These are phyloP conservation scores for Exophiala bonariae DNA, from an alignment of 2,329 filamentous ascomycete species.

Conservation along the genomic window DNA sequence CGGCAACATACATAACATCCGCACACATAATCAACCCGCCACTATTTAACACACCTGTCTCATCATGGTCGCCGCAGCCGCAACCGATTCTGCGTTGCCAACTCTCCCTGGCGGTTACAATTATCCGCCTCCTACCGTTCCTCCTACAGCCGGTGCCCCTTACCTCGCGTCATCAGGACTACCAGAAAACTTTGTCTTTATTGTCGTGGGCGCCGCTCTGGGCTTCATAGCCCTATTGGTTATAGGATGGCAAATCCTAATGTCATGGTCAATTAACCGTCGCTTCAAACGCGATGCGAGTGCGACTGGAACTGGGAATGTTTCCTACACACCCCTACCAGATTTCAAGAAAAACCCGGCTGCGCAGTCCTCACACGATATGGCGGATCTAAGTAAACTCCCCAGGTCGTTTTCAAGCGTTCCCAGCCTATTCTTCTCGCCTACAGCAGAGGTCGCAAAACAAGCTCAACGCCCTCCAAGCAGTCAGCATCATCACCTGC, in stretches of 20 bases:
- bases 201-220: constrained; percentile 84
- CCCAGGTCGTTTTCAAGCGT: constrained; percentile 26
- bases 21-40: no score
- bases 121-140: constrained; percentile 73
- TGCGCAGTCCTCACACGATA: constrained; percentile 33
- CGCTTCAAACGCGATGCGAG: constrained; percentile 82
- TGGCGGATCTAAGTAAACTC: constrained; percentile 31
- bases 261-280: constrained; percentile 88
- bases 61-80: constrained; percentile 19
- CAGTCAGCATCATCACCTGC: constrained; percentile 26
- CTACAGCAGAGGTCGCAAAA: constrained; percentile 62
- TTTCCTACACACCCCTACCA: constrained; percentile 63
- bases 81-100: constrained; percentile 41
- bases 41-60: constrained; percentile 1
- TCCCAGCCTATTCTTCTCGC: constrained; percentile 87
- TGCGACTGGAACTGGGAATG: constrained; percentile 63
- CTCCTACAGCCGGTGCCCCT: constrained; percentile 78
- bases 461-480: constrained; percentile 20
- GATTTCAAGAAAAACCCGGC: constrained; percentile 38
- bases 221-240: constrained; percentile 80
- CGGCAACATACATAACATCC: no score
- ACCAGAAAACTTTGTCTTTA: constrained; percentile 94
- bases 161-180: constrained; percentile 86
- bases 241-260: constrained; percentile 81
- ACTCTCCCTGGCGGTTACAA: constrained; percentile 58